Evolutionary conservation across 768 basidiomycete genomes (phyloP).

Genomic region (Boletus speciosus): DNA sequence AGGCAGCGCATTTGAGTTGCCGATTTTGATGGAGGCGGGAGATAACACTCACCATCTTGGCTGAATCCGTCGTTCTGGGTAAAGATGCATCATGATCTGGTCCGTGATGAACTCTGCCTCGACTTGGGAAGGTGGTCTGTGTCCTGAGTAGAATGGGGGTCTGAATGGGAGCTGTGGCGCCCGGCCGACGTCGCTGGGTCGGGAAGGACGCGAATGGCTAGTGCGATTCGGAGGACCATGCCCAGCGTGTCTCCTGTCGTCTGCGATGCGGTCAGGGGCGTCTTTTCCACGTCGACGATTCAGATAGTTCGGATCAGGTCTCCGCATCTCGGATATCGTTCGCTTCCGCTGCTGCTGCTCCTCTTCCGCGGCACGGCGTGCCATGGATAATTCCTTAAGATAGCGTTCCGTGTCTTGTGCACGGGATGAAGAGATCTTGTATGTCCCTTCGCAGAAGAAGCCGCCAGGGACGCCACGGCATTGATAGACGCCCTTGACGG

Average conservation of each 20-base stretch:
- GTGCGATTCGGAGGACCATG: constrained; percentile 4
- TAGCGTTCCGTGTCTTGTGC: constrained; percentile 34
- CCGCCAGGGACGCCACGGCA: constrained; percentile 34
- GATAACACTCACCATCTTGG: constrained; percentile 28
- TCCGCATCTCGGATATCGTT: constrained; percentile 24
- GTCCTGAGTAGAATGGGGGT: constrained; percentile 8
- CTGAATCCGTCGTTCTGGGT: constrained; percentile 32
- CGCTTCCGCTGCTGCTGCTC: constrained; percentile 31
- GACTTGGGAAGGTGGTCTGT: constrained; percentile 26
- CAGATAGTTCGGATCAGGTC: constrained; percentile 15
- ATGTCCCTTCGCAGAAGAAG: constrained; percentile 34
- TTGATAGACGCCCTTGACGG: constrained; percentile 29
- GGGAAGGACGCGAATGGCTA: constrained; percentile 5
- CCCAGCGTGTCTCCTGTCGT: constrained; percentile 2
- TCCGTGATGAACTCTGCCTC: constrained; percentile 32
- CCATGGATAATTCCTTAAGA: constrained; percentile 24
- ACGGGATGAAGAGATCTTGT: constrained; percentile 32
- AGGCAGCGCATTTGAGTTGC: not conserved
- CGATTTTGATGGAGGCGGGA: not conserved
- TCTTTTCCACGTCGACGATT: constrained; percentile 18
- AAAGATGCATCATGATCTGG: constrained; percentile 35
- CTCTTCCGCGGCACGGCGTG: constrained; percentile 26
- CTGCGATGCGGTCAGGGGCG: constrained; percentile 2
- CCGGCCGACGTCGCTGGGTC: constrained; percentile 19
- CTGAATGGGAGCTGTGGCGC: constrained; percentile 14